Percentiles rank a stretch among this genome's conserved stretches.
Conservation (phyloP, 208 protist species). For the Trypanosoma vivax region DNA sequence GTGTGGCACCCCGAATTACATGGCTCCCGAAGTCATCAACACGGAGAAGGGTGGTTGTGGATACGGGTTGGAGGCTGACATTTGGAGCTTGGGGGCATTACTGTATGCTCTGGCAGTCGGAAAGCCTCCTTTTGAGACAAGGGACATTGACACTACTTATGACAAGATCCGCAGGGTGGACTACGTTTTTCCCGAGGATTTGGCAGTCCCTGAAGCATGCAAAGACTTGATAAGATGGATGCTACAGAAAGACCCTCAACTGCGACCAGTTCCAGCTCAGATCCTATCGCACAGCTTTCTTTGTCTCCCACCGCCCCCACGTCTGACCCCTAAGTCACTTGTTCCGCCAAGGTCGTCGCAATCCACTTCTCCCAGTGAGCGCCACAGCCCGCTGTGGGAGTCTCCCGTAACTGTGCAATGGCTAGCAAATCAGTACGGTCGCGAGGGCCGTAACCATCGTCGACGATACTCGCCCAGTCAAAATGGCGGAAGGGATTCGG, state of each 20-base stretch:
- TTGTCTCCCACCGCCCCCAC: neutral
- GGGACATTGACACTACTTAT: slow-evolving; percentile 54
- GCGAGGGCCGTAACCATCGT: too few relatives aligned
- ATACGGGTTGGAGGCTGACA: slow-evolving; percentile 92
- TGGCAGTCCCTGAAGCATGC: slow-evolving; percentile 42
- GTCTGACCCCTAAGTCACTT: slow-evolving; percentile 10
- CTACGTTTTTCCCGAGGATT: slow-evolving; percentile 73
- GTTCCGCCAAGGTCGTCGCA: slow-evolving; percentile 2
- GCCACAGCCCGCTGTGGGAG: slow-evolving; percentile 14
- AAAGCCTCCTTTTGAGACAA: slow-evolving; percentile 75
- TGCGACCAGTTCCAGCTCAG: slow-evolving; percentile 44
- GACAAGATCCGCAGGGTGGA: slow-evolving; percentile 40
- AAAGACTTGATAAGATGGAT: slow-evolving; percentile 80
- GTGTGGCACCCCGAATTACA: slow-evolving; percentile 96
- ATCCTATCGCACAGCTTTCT: slow-evolving; percentile 31
- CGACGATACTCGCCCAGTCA: too few relatives aligned
- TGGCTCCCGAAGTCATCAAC: slow-evolving; percentile 86
- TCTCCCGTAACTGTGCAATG: slow-evolving; percentile 17
- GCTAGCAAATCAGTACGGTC: slow-evolving; percentile 11
- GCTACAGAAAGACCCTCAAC: slow-evolving; percentile 56
- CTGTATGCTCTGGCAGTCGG: slow-evolving; percentile 87
- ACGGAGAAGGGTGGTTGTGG: slow-evolving; percentile 32
- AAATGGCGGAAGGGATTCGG: too few relatives aligned
- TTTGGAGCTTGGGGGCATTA: slow-evolving; percentile 92
- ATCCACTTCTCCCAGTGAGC: slow-evolving; percentile 10